Conservation (phyloP, 805 yeast genomes). For the Kluyveromyces dobzhanskii region DNA sequence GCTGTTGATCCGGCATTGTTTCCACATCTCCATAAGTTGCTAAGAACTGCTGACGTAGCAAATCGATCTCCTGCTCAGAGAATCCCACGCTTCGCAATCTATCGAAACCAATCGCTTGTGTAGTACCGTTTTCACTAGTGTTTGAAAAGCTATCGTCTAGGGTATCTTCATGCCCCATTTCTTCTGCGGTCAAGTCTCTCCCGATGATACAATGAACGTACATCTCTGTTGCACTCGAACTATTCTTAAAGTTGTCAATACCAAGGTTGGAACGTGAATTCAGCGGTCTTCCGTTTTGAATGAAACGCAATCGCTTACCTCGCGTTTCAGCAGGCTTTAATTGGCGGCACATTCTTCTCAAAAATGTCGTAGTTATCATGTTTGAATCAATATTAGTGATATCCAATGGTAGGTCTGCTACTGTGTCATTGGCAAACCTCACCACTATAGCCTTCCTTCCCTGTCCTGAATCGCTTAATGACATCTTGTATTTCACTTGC, state of each 20-base stretch:
- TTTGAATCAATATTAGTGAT: constrained; percentile 17
- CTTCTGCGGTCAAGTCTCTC: constrained; percentile 29
- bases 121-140: constrained; percentile 22
- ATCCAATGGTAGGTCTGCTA: constrained; percentile 22
- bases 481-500: background rate
- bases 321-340: constrained; percentile 13
- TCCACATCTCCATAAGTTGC: constrained; percentile 49
- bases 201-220: constrained; percentile 79
- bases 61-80: constrained; percentile 64
- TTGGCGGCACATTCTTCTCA: constrained; percentile 24
- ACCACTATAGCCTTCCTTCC: constrained; percentile 14
- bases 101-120: constrained; percentile 76
- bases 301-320: constrained; percentile 19
- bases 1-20: constrained; percentile 25
- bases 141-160: constrained; percentile 34
- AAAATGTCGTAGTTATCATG: constrained; percentile 20
- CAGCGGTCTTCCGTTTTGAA: constrained; percentile 23
- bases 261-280: constrained; percentile 15
- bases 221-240: constrained; percentile 27
- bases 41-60: constrained; percentile 66
- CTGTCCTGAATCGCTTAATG: background rate
- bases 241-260: constrained; percentile 11
- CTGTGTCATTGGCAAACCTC: constrained; percentile 23
- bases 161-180: constrained; percentile 48
- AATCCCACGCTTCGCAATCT: constrained; percentile 78